Base-by-base conservation (phyloP, 176 grass and related monocot species). In the Hyparrhenia diplandra region DNA sequence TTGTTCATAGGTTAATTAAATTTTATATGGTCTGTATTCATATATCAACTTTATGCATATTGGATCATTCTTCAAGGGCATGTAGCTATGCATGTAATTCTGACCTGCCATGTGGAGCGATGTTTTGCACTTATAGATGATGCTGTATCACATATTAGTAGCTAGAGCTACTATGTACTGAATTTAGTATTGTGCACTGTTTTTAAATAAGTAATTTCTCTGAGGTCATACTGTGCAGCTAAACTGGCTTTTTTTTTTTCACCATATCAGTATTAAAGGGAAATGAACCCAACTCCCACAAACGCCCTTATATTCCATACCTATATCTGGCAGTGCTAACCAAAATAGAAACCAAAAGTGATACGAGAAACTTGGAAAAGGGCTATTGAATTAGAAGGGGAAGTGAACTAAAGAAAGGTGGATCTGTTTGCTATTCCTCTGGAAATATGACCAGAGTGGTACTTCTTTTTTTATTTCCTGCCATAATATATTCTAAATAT, bases 401-500 rank as follows among this genome's bases (percentile, higher is more conserved):
- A 59, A 59, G n/a, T 25, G 55, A 59, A 59, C n/a, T 25, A 25
- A 58, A 58, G 3, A 25, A 59, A 59, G 55, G 55, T 59, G 55
- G 55, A 59, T 25, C 55, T 59, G 0, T 58, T 23, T 57, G 52
- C 21, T 23, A 10, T 57, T 57, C n/a, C 55, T 58, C n/a, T 58
- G n/a, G 55, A 58, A 58, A 58, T 58, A 24, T 24, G 55, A 58
- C 0, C n/a, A 8, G 3, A 58, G 9, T 58, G 9, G n/a, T 11
- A 58, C 55, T 58, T 58, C n/a, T 58, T 57, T 57, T 57, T 52
- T 57, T 23, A 57, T 57, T n/a, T 23, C 21, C 8, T 1, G 0
- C 20, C 54, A 6, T 24, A 64, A 57, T 28, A 77, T n/a, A 85
- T 46, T 84, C 78, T 93, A 78, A 87, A 69, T 82, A 62, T 78